Evolutionary conservation across 2,329 filamentous ascomycete genomes (phyloP).

Genomic region (Penicillium palitans): DNA sequence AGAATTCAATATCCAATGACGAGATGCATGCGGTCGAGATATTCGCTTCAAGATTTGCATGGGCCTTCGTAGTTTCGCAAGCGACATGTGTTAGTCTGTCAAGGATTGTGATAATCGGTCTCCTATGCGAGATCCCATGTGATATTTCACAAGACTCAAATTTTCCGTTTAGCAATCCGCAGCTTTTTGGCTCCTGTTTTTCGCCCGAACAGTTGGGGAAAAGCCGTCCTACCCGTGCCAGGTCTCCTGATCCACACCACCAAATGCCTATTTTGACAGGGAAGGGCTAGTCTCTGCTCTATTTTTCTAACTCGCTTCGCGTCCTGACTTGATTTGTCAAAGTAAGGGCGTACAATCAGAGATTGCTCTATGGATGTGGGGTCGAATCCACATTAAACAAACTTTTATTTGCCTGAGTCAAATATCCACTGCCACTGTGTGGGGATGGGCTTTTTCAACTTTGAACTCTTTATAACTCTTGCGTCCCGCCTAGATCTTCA

Average conservation of each 20-base stretch:
- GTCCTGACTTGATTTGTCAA: constrained; percentile 12
- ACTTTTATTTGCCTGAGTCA: constrained; percentile 18
- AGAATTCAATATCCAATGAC: not conserved
- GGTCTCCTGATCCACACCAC: constrained; percentile 19
- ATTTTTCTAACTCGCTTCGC: constrained; percentile 12
- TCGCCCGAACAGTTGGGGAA: constrained; percentile 12
- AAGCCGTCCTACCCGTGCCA: constrained; percentile 27
- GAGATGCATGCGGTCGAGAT: constrained; percentile 6
- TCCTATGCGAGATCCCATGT: constrained; percentile 9
- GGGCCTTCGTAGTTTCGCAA: not conserved
- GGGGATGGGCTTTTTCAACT: constrained; percentile 3
- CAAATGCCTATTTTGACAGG: constrained; percentile 17
- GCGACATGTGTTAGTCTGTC: not conserved
- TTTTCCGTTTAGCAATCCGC: constrained; percentile 9
- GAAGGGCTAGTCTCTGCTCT: constrained; percentile 11
- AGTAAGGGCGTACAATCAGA: constrained; percentile 17
- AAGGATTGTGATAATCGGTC: constrained; percentile 1
- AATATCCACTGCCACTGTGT: constrained; percentile 14
- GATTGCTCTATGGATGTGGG: constrained; percentile 18
- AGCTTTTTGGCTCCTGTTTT: constrained; percentile 13
- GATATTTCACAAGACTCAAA: not conserved
- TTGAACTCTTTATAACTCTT: constrained; percentile 13
- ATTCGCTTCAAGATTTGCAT: not conserved
- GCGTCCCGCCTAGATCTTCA: constrained; percentile 15
- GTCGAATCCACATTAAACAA: constrained; percentile 13